Conservation (phyloP, 257 asterid genomes). For the Prunella vulgaris region DNA sequence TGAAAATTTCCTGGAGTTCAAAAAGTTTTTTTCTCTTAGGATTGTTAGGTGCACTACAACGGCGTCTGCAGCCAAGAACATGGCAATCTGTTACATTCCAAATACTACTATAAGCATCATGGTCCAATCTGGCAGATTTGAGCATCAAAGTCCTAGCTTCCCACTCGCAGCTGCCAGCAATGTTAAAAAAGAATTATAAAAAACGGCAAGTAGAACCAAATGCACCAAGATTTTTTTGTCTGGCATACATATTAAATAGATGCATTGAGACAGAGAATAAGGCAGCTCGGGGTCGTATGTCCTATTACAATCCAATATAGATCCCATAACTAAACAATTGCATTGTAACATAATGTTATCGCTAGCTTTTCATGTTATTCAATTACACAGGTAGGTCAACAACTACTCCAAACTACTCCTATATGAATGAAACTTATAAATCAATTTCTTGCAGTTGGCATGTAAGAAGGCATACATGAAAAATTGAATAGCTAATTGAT, state of each 20-base stretch:
- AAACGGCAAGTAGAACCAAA: conserved; percentile 9
- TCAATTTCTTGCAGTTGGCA: neutral
- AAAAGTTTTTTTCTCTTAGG: conserved; percentile 67
- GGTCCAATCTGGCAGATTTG: conserved; percentile 31
- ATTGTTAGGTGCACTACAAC: conserved; percentile 55
- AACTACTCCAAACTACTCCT: too few relatives aligned
- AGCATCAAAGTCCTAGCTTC: conserved; percentile 61
- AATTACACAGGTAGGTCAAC: conserved; percentile 3
- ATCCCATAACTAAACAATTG: neutral
- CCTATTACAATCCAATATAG: neutral
- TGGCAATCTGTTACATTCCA: conserved; percentile 83
- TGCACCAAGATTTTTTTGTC: conserved; percentile 9
- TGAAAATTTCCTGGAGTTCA: conserved; percentile 89
- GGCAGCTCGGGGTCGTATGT: conserved; percentile 1
- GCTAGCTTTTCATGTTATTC: conserved; percentile 1
- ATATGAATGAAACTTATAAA: neutral
- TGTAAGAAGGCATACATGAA: neutral
- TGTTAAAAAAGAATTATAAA: conserved; percentile 22
- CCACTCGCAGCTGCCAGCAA: conserved; percentile 84
- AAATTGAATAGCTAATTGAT: neutral
- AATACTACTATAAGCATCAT: conserved; percentile 33
- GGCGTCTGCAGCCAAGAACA: conserved; percentile 58
- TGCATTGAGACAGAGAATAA: conserved; percentile 1
- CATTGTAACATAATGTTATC: neutral
- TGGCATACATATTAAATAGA: neutral